Evolutionary conservation across 2,329 filamentous ascomycete species (phyloP).

Genomic region (Dothideomycetes sp.): DNA sequence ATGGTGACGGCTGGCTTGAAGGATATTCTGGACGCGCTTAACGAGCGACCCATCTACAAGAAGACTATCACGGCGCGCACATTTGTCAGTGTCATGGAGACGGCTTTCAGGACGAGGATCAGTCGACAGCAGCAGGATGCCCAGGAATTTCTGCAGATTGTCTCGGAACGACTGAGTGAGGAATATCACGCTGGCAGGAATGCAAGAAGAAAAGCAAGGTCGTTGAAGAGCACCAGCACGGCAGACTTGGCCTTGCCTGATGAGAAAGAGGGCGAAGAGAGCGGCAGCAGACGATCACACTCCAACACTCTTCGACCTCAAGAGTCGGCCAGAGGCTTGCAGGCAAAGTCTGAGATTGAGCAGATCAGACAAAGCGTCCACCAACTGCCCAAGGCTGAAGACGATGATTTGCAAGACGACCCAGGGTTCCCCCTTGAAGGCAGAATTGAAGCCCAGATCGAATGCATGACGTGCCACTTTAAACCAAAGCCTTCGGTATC

Average conservation of each 20-base stretch:
- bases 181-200: slow-evolving; percentile 82
- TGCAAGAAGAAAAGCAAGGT: slow-evolving; percentile 53
- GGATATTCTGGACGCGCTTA: slow-evolving; percentile 82
- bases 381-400: slow-evolving; percentile 16
- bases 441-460: slow-evolving; percentile 84
- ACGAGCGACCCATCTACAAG: slow-evolving; percentile 84
- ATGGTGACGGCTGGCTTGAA: slow-evolving; percentile 81
- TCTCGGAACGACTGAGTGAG: slow-evolving; percentile 84
- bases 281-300: not conserved
- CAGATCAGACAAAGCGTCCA: slow-evolving; percentile 7
- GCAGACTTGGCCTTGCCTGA: not conserved
- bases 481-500: slow-evolving; percentile 75
- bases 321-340: slow-evolving; percentile 6
- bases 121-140: slow-evolving; percentile 95
- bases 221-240: slow-evolving; percentile 12
- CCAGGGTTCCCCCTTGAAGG: slow-evolving; percentile 89
- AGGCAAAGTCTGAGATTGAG: slow-evolving; percentile 7
- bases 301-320: not conserved
- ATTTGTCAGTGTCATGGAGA: slow-evolving; percentile 76
- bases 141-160: slow-evolving; percentile 91
- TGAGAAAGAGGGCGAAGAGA: not conserved
- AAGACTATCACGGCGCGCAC: slow-evolving; percentile 85
- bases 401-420: slow-evolving; percentile 30
- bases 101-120: slow-evolving; percentile 80
- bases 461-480: slow-evolving; percentile 84